Conservation (phyloP, 2,329 filamentous ascomycete species). For the Fusarium continuum region DNA sequence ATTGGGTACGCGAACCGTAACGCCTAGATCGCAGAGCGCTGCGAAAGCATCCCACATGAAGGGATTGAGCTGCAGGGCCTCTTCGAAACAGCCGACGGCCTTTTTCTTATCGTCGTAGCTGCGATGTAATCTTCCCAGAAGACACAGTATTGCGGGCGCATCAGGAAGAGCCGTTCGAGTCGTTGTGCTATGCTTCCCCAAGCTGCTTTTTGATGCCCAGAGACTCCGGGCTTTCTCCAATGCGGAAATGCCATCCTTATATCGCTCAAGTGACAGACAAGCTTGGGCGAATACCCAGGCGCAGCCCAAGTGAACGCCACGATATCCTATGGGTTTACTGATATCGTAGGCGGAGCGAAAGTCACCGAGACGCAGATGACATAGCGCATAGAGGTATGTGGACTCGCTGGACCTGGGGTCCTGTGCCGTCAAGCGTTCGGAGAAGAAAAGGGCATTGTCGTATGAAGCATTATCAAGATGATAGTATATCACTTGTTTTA, state of each 20-base stretch:
- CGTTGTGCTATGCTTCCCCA: conserved; percentile 84
- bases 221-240: conserved; percentile 82
- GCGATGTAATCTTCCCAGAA: conserved; percentile 88
- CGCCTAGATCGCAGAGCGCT: conserved; percentile 86
- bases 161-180: conserved; percentile 81
- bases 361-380: conserved; percentile 84
- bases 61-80: conserved; percentile 87
- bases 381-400: conserved; percentile 83
- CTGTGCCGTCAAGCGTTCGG: conserved; percentile 84
- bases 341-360: conserved; percentile 86
- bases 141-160: conserved; percentile 80
- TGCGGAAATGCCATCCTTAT: conserved; percentile 82
- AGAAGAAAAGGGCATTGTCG: conserved; percentile 93
- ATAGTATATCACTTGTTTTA: conserved; percentile 70
- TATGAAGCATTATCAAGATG: conserved; percentile 89
- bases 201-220: conserved; percentile 79
- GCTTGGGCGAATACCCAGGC: conserved; percentile 92
- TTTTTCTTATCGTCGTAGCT: conserved; percentile 84
- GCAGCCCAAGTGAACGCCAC: conserved; percentile 83
- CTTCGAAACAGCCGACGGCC: conserved; percentile 86
- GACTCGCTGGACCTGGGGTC: conserved; percentile 84
- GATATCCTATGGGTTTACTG: conserved; percentile 74
- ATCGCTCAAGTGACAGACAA: conserved; percentile 80
- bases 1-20: conserved; percentile 81
- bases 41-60: conserved; percentile 99